A percentile compares a stretch with the other conserved stretches of the same genome.
These are phyloP conservation scores for Neocatenulostroma microsporum DNA, from an alignment of 2,329 filamentous ascomycete genomes.

Conservation along the genomic window DNA sequence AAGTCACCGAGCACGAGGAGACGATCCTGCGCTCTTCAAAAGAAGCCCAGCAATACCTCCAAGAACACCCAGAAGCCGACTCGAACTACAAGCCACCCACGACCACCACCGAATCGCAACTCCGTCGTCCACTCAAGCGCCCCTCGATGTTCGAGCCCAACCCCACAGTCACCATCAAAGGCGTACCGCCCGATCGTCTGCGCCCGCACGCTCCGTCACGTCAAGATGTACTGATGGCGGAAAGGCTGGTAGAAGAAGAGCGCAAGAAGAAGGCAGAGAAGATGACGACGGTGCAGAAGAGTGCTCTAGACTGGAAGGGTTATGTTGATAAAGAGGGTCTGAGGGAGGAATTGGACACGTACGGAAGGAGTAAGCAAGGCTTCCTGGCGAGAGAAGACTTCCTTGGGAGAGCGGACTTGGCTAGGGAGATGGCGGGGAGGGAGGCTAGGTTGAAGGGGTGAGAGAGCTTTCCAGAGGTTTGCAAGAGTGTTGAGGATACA, in stretches of 20 bases:
- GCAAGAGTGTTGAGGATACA: too few species aligned
- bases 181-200: conserved; percentile 38
- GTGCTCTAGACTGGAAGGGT: conserved; percentile 56
- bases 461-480: too few species aligned
- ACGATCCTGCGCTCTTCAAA: conserved; percentile 46
- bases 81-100: conserved; percentile 21
- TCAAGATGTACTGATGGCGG: conserved; percentile 25
- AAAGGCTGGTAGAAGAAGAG: conserved; percentile 27
- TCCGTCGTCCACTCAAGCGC: conserved; percentile 37
- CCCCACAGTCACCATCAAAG: conserved; percentile 40
- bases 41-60: conserved; percentile 48
- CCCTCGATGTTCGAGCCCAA: conserved; percentile 46
- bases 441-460: conserved; percentile 41
- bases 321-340: conserved; percentile 56
- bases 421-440: conserved; percentile 49
- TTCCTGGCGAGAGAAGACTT: conserved; percentile 58
- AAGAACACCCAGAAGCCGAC: conserved; percentile 31
- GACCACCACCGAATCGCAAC: conserved; percentile 11
- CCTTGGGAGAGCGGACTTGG: conserved; percentile 50
- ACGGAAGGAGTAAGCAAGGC: conserved; percentile 55
- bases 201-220: conserved; percentile 28
- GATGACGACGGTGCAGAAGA: conserved; percentile 60
- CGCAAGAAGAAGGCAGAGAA: conserved; percentile 44
- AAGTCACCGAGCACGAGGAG: conserved; percentile 48
- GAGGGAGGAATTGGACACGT: conserved; percentile 52